Conservation (phyloP, 768 basidiomycete genomes). For the Sarcodon aspratus region DNA sequence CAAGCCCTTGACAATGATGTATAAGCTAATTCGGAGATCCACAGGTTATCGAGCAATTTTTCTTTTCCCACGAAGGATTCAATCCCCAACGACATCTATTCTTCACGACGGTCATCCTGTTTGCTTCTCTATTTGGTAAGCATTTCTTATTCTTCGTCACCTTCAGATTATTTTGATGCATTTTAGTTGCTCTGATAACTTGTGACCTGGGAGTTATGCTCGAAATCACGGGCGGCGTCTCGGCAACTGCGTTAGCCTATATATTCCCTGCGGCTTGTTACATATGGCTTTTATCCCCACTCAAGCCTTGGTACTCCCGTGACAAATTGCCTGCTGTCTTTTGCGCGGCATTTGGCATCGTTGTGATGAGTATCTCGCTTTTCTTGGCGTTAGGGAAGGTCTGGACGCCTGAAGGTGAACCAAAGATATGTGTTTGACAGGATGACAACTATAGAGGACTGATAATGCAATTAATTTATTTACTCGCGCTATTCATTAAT, state of each 20-base stretch:
- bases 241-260: constrained; percentile 84
- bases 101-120: constrained; percentile 79
- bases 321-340: constrained; percentile 63
- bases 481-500: not conserved
- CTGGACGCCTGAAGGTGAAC: constrained; percentile 62
- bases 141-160: not conserved
- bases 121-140: constrained; percentile 74
- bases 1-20: not conserved
- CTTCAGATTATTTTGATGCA: not conserved
- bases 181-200: constrained; percentile 76
- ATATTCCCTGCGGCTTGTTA: constrained; percentile 88
- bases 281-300: constrained; percentile 53
- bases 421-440: constrained; percentile 57
- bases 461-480: not conserved
- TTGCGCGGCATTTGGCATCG: constrained; percentile 63
- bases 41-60: constrained; percentile 91
- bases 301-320: constrained; percentile 53
- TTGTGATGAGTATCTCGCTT: constrained; percentile 72
- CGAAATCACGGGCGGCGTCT: constrained; percentile 96
- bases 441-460: not conserved
- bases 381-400: constrained; percentile 67
- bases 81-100: constrained; percentile 76
- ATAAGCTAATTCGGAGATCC: not conserved
- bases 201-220: constrained; percentile 98
- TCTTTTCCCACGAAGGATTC: constrained; percentile 84